These are phyloP conservation scores for Alternaria hordeiaustralica DNA, from an alignment of 2,329 filamentous ascomycete genomes.

Conservation along the genomic window DNA sequence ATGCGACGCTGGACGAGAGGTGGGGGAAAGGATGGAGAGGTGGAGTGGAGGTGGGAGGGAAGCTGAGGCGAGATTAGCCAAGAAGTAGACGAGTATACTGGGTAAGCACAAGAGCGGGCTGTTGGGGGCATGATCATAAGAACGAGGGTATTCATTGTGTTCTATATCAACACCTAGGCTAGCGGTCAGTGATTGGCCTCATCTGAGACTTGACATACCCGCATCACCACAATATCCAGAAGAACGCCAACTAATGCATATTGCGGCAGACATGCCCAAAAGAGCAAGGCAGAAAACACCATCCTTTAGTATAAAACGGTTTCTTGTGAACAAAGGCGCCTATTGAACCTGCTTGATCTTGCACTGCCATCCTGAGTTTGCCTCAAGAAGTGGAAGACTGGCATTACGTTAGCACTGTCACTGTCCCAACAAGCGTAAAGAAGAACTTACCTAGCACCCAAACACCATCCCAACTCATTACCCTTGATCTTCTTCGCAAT, in stretches of 20 bases:
- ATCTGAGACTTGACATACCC: background rate
- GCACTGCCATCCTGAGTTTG: constrained; percentile 88
- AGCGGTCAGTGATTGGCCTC: background rate
- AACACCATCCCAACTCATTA: constrained; percentile 96
- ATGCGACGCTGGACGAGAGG: too few relatives aligned
- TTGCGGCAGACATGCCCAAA: too few relatives aligned
- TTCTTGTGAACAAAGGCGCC: background rate
- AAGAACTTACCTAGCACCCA: constrained; percentile 83
- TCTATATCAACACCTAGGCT: background rate
- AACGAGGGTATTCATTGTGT: background rate
- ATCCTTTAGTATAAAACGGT: rapidly evolving
- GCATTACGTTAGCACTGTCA: constrained; percentile 46
- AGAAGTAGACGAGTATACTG: too few relatives aligned
- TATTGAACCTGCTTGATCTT: constrained; percentile 73
- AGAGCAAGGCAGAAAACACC: background rate
- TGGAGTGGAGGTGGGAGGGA: too few relatives aligned
- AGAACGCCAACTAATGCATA: background rate
- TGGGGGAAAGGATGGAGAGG: too few relatives aligned
- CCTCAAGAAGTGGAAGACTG: constrained; percentile 82
- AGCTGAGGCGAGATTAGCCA: too few relatives aligned
- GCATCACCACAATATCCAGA: background rate
- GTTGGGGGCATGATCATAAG: too few relatives aligned
- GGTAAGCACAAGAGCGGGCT: too few relatives aligned
- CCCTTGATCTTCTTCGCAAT: constrained; percentile 99
- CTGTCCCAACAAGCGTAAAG: background rate